Evolutionary conservation across 495 filamentous ascomycete genomes (phyloP).

Genomic region (Alectoria sarmentosa): DNA sequence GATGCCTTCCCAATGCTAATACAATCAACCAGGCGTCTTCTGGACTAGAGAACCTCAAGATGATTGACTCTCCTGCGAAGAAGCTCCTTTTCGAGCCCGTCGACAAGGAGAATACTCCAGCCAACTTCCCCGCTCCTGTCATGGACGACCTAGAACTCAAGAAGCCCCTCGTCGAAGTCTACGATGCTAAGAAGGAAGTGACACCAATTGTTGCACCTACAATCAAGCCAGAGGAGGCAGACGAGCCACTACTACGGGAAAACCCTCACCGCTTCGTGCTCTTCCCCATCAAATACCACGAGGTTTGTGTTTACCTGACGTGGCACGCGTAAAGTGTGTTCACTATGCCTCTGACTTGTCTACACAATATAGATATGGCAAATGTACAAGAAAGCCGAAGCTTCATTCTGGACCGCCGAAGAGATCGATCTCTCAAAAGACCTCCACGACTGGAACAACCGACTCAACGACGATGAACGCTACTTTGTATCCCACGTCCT

Average conservation of each 20-base stretch:
- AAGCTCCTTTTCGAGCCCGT: conserved; percentile 67
- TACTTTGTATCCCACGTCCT: conserved; percentile 98
- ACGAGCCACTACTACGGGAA: conserved; percentile 90
- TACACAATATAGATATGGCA: conserved; percentile 92
- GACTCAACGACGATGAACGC: conserved; percentile 90
- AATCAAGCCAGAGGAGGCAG: conserved; percentile 63
- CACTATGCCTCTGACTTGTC: conserved; percentile 24
- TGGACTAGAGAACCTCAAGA: conserved; percentile 80
- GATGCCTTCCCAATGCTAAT: conserved; percentile 32
- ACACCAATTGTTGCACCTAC: conserved; percentile 49
- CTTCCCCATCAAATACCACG: conserved; percentile 98
- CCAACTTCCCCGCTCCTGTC: conserved; percentile 50
- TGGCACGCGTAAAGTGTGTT: conserved; percentile 65
- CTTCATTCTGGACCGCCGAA: conserved; percentile 99
- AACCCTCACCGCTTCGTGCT: conserved; percentile 96
- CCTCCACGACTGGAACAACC: conserved; percentile 97
- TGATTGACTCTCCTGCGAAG: conserved; percentile 83
- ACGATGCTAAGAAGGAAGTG: conserved; percentile 35
- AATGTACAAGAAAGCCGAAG: conserved; percentile 99
- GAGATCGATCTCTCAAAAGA: conserved; percentile 99
- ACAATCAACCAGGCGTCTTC: conserved; percentile 59
- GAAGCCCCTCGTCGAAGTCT: conserved; percentile 40
- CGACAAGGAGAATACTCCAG: conserved; percentile 78
- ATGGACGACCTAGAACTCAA: conserved; percentile 47
- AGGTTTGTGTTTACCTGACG: conserved; percentile 64